A percentile compares a stretch with the other conserved stretches of the same genome.
These are phyloP conservation scores for Penicillium ochrochloron DNA, from an alignment of 495 filamentous ascomycete genomes.

Conservation along the genomic window DNA sequence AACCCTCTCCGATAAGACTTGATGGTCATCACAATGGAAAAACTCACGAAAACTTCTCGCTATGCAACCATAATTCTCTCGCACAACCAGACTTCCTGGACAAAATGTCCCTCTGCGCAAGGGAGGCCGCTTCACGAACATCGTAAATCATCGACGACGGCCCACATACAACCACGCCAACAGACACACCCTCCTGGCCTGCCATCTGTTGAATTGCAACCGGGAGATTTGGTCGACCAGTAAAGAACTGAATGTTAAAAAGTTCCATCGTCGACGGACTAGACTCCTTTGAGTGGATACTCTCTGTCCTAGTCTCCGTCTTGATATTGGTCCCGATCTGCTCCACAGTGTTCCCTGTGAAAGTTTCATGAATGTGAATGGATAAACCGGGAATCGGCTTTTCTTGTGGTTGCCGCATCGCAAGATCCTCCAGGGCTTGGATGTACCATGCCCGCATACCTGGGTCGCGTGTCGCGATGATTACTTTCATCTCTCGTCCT, in stretches of 20 bases:
- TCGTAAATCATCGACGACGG: constrained; percentile 29
- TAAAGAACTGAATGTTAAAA: constrained; percentile 22
- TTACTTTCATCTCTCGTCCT: constrained; percentile 26
- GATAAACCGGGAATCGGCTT: constrained; percentile 18
- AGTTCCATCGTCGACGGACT: constrained; percentile 12
- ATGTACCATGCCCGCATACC: constrained; percentile 32
- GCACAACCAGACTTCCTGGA: constrained; percentile 17
- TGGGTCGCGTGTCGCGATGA: constrained; percentile 33
- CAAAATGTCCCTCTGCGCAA: constrained; percentile 22
- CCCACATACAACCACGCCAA: constrained; percentile 27
- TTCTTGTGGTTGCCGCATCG: constrained; percentile 15
- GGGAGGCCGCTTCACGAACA: constrained; percentile 24
- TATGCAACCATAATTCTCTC: constrained; percentile 30
- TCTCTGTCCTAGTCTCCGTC: not conserved
- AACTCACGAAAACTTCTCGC: constrained; percentile 32
- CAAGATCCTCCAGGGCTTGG: constrained; percentile 29
- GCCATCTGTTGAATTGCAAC: constrained; percentile 11
- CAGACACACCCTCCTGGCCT: constrained; percentile 13
- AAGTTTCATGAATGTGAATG: constrained; percentile 28
- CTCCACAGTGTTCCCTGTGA: not conserved
- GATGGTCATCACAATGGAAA: not conserved
- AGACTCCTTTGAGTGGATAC: constrained; percentile 19
- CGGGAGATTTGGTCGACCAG: constrained; percentile 23
- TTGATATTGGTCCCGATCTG: constrained; percentile 5
- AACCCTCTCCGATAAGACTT: not conserved